Evolutionary conservation across 106 monocot genomes (phyloP), one percentile per base, ranked within the genome.

Genomic region (Apostasia ramifera): DNA sequence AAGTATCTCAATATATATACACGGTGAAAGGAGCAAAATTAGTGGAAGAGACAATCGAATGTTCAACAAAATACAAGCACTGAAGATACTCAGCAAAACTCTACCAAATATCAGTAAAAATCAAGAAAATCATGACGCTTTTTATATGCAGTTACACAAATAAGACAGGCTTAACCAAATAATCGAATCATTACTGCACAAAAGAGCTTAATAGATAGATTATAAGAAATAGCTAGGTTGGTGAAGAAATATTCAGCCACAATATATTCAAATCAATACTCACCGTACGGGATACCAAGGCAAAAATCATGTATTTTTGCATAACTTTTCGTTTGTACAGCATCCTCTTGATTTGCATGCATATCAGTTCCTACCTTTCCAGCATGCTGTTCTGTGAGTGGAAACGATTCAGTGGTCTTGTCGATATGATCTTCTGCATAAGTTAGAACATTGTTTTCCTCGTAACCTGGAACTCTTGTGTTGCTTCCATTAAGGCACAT

Each of bases 291-390:
- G 9, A 80, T 80, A 49, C 80, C 80, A 37, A 80, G 60, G 68
- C 80, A 80, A 74, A 80, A 80, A 41, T 80, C 80, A 64, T 80
- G 80, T 50, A 80, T 64, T 66, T 74, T 70, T 55, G 80, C 80
- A 58, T 74, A 54, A n/a, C 51, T 70, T 44, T 73, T 80, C 48
- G 50, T 53, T 70, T 70, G 55, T 41, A 60, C 8, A n/a, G 49
- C 44, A 40, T 61, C 5, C n/a, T 80, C 79, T 45, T 65, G 69
- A 8, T 47, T 2, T 45, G 39, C 11, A 60, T 61, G 5, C 5
- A 49, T 15, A 48, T 68, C 47, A 46, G 15, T 46, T 6, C 12
- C 61, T 68, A 40, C 8, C 40, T 60, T 67, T 8, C 37, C 66
- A 66, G 66, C 71, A 62, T 42, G 13, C 46, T 40, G 5, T 39